Conservation (phyloP, 2,329 filamentous ascomycete species). For the Botrytis porri region DNA sequence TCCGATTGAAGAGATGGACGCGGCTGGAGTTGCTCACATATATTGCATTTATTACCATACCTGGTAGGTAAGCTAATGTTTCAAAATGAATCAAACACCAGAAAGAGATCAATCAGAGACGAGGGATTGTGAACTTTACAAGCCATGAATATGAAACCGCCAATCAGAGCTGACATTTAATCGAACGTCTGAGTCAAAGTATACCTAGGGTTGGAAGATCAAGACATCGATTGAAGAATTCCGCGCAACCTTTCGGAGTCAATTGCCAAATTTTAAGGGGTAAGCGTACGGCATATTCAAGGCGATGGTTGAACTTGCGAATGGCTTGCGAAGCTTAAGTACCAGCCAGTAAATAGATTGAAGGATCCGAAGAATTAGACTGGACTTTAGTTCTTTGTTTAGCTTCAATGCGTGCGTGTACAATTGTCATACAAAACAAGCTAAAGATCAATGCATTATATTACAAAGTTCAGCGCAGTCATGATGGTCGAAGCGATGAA, state of each 20-base stretch:
- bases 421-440: slow-evolving; percentile 16
- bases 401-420: slow-evolving; percentile 1
- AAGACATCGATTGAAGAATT: neutral
- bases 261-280: neutral
- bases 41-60: neutral
- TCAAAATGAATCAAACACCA: slow-evolving; percentile 5
- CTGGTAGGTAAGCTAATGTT: slow-evolving; percentile 9
- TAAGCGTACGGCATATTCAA: neutral
- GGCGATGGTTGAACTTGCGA: neutral
- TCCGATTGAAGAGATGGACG: neutral
- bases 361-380: neutral
- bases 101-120: slow-evolving; percentile 1
- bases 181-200: neutral
- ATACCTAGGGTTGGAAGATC: neutral
- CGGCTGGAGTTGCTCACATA: slow-evolving; percentile 4
- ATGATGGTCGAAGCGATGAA: neutral
- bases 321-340: neutral
- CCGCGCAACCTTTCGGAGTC: neutral
- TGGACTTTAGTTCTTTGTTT: neutral
- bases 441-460: slow-evolving; percentile 17
- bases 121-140: neutral
- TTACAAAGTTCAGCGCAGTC: neutral
- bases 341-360: neutral
- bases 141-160: neutral
- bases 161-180: neutral